phyloP scores from a whole-genome alignment of 83 land plant genomes.

The Thuja plicata region DNA sequence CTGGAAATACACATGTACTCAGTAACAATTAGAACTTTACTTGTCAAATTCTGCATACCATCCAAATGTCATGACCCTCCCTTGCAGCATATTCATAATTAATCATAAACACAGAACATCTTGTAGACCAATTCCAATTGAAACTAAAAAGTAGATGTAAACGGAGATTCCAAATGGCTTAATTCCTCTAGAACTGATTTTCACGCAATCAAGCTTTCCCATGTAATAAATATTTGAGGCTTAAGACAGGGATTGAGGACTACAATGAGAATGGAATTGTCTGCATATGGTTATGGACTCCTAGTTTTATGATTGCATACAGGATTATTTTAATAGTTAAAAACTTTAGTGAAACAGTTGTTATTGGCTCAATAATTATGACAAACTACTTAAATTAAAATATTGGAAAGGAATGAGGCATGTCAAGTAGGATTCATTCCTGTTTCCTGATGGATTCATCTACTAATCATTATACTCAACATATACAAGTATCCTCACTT shows the following conservation, averaged over 20 bases:
- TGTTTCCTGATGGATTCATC: background rate
- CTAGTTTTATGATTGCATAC: background rate
- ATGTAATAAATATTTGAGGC: background rate
- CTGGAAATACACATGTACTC: slow-evolving; percentile 31
- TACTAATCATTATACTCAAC: background rate
- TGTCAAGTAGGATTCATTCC: background rate
- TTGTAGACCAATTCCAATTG: background rate
- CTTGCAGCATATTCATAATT: background rate
- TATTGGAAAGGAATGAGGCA: background rate
- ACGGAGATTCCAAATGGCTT: background rate
- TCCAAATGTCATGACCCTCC: background rate
- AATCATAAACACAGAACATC: background rate
- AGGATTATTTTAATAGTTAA: background rate
- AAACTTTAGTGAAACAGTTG: background rate
- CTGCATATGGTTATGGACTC: background rate
- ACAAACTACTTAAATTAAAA: background rate
- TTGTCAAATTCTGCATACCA: background rate
- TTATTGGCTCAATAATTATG: background rate
- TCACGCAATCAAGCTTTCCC: background rate
- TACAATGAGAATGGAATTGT: background rate
- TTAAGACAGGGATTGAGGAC: background rate
- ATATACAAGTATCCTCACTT: background rate
- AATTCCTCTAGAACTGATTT: background rate
- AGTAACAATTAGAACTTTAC: background rate
- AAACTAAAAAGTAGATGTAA: background rate